Evolutionary conservation across 2,329 filamentous ascomycete species (phyloP), one percentile per base, ranked within the genome.

Genomic region (Diplodia corticola): DNA sequence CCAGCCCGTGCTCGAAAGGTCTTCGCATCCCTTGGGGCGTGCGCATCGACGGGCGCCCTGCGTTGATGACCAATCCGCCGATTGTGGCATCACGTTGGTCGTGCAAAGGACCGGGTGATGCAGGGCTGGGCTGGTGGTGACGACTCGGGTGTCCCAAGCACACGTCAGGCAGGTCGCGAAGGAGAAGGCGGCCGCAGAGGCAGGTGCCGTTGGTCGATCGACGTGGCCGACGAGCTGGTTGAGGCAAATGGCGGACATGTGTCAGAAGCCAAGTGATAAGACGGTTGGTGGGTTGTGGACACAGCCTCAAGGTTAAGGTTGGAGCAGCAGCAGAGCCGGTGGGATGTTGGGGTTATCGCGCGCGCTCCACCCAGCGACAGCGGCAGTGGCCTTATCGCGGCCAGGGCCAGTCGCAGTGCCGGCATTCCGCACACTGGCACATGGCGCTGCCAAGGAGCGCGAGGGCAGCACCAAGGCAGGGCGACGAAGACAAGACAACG

Each of bases 211-310:
- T 49, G 57, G 49, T 60, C 37, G 40, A 33, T 60, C 55, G 48
- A 60, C 55, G 55, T 60, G 55, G 55, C 30, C 55, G 24, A 10
- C 37, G 37, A 48, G 57, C 57, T 61, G 49, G 57, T 61, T 30
- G 57, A 20, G 22, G 55, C 6, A 22, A 22, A 60, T 60, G 55
- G 55, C 55, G 24, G 55, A 61, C 57, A 61, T 61, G 57, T 61
- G 57, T 61, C 57, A 61, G 57, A 61, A 61, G 57, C 57, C 57
- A 61, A 61, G 57, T 28, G 44, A 24, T 35, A 24, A 30, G n/a
- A 13, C 55, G 55, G 37, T 59, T 59, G 37, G 55, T 37, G 17
- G 7, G 7, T 17, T 40, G 20, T 12, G 53, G 15, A 40, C 33
- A 28, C 24, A 46, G 55, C 55, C 35, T 46, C 28, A 12, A n/a